Evolutionary conservation across 306 rosid species (phyloP).

Genomic region (Phaseolus lunatus): DNA sequence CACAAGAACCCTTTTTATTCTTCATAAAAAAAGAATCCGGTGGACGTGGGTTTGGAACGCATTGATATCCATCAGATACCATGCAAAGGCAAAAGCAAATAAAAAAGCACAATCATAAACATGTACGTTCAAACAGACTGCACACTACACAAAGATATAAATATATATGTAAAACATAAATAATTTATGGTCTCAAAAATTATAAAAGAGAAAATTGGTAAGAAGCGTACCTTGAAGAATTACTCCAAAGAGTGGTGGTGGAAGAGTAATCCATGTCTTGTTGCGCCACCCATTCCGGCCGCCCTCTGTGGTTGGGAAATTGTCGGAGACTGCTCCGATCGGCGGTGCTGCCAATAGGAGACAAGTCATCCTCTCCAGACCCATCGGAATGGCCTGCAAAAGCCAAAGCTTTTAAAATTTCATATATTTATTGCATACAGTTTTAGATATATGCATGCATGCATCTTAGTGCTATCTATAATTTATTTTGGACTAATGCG

Average conservation of each 20-base stretch:
- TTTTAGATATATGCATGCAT: conserved; percentile 3
- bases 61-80: conserved; percentile 45
- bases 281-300: conserved; percentile 54
- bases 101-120: conserved; percentile 38
- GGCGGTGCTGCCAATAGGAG: conserved; percentile 53
- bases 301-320: conserved; percentile 60
- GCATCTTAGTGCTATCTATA: background rate
- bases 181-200: background rate
- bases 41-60: conserved; percentile 53
- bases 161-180: background rate
- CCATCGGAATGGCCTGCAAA: conserved; percentile 82
- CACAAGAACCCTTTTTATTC: conserved; percentile 56
- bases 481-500: conserved; percentile 26
- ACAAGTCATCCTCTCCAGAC: conserved; percentile 86
- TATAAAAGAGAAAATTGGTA: background rate
- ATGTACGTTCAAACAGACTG: conserved; percentile 22
- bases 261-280: conserved; percentile 66
- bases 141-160: conserved; percentile 31
- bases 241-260: conserved; percentile 72
- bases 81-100: conserved; percentile 57
- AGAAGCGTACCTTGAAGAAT: conserved; percentile 75
- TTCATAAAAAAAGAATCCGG: conserved; percentile 36
- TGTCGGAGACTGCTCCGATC: conserved; percentile 41
- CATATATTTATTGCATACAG: background rate
- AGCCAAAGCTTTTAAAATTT: background rate